Evolutionary conservation across 169 alveolate genomes (phyloP).

Genomic region (Pseudocohnilembus persalinus): DNA sequence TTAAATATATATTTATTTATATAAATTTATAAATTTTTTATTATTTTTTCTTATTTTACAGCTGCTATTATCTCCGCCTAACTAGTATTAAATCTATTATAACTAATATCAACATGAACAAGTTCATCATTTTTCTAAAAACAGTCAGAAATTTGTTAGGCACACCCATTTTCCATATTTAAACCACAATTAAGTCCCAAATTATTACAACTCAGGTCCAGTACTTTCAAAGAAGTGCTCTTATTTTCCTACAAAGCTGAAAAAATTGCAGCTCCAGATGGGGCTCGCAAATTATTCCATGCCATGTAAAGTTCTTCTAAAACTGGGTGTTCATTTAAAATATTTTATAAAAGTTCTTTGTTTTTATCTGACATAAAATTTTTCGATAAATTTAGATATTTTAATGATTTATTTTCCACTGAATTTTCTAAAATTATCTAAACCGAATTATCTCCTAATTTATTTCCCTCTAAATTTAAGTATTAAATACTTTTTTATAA

Average conservation of each 20-base stretch:
- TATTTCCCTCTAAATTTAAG: conserved; percentile 38
- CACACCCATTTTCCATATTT: conserved; percentile 3
- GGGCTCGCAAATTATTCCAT: conserved; percentile 36
- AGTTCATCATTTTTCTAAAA: conserved; percentile 13
- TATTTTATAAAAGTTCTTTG: not conserved
- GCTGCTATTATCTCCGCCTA: conserved; percentile 27
- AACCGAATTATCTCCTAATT: conserved; percentile 34
- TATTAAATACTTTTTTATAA: conserved; percentile 14
- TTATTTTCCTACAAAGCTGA: conserved; percentile 17
- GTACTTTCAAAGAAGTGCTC: conserved; percentile 9
- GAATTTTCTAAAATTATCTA: conserved; percentile 9
- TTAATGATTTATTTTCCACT: conserved; percentile 19
- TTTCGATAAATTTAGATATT: conserved; percentile 27
- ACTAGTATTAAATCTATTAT: conserved; percentile 16
- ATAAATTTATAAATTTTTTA: too few species aligned
- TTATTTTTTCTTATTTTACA: not conserved
- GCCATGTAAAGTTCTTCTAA: conserved; percentile 29
- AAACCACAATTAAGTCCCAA: too few species aligned
- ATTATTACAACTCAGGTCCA: conserved; percentile 38
- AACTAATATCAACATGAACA: conserved; percentile 36
- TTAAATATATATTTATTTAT: too few species aligned
- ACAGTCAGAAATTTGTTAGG: conserved; percentile 24
- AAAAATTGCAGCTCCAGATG: conserved; percentile 23
- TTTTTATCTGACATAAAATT: conserved; percentile 29
- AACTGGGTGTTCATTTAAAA: conserved; percentile 4